Percentiles rank a stretch among this genome's conserved stretches.
Conservation (phyloP, 306 rosid genomes). For the Quercus cerris region DNA sequence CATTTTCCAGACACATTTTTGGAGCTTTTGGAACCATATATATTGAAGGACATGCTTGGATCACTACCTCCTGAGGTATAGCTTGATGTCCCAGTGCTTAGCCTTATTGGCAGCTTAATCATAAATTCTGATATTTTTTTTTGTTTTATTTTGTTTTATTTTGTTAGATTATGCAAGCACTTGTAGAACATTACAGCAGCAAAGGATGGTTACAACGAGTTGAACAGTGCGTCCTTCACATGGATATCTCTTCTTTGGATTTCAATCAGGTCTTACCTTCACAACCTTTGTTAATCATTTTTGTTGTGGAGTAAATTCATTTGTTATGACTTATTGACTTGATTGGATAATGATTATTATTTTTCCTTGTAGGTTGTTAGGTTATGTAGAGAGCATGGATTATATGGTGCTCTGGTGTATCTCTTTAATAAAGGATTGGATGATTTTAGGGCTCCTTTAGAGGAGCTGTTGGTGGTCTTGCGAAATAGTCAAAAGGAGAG, state of each 20-base stretch:
- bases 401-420: slow-evolving; percentile 88
- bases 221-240: slow-evolving; percentile 98
- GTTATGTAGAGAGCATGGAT: slow-evolving; percentile 91
- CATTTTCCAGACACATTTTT: slow-evolving; percentile 73
- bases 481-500: slow-evolving; percentile 61
- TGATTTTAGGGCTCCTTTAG: slow-evolving; percentile 90
- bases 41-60: slow-evolving; percentile 95
- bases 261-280: slow-evolving; percentile 78
- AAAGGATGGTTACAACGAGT: slow-evolving; percentile 93
- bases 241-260: slow-evolving; percentile 99
- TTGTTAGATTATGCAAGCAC: slow-evolving; percentile 92
- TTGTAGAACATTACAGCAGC: slow-evolving; percentile 87
- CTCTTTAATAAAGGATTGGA: slow-evolving; percentile 93
- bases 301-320: slow-evolving; percentile 14
- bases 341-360: slow-evolving; percentile 12
- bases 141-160: neutral
- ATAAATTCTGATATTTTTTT: slow-evolving; percentile 13
- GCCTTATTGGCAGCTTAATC: slow-evolving; percentile 17
- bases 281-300: slow-evolving; percentile 20
- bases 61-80: slow-evolving; percentile 98
- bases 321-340: slow-evolving; percentile 15
- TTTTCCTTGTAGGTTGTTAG: slow-evolving; percentile 60
- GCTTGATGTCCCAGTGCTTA: slow-evolving; percentile 20
- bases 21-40: slow-evolving; percentile 97
- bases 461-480: slow-evolving; percentile 82